Evolutionary conservation across 108 stramenopile species (phyloP).

Genomic region (Epithemia pelagica): DNA sequence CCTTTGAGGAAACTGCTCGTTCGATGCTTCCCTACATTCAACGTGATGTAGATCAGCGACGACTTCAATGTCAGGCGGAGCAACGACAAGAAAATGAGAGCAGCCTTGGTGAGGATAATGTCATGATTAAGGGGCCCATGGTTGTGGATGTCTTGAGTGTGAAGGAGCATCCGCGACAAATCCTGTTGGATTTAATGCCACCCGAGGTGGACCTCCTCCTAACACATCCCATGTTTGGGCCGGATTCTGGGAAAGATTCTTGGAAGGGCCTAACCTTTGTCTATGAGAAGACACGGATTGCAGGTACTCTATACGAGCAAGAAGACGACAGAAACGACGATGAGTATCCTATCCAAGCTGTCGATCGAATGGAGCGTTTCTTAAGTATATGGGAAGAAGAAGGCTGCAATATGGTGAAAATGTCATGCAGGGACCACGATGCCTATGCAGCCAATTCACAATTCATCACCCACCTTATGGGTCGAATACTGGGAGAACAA

Average conservation of each 20-base stretch:
- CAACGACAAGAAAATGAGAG: slow-evolving; percentile 7
- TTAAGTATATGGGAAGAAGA: slow-evolving; percentile 96
- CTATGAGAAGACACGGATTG: slow-evolving; percentile 88
- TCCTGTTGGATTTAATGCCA: slow-evolving; percentile 80
- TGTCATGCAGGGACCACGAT: slow-evolving; percentile 94
- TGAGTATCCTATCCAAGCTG: slow-evolving; percentile 55
- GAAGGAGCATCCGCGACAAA: slow-evolving; percentile 89
- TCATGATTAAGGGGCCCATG: slow-evolving; percentile 57
- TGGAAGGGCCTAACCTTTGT: slow-evolving; percentile 96
- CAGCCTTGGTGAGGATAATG: not conserved
- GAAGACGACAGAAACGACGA: slow-evolving; percentile 23
- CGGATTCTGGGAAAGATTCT: slow-evolving; percentile 80
- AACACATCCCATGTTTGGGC: slow-evolving; percentile 99
- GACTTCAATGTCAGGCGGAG: no score
- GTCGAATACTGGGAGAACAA: slow-evolving; percentile 91
- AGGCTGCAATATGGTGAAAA: slow-evolving; percentile 96
- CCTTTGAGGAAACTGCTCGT: slow-evolving; percentile 79
- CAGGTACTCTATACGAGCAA: not conserved
- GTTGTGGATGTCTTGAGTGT: slow-evolving; percentile 96
- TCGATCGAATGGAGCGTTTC: slow-evolving; percentile 89
- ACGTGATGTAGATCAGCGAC: slow-evolving; percentile 7
- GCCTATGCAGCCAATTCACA: slow-evolving; percentile 95
- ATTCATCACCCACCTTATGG: slow-evolving; percentile 98
- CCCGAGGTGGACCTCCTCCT: slow-evolving; percentile 87
- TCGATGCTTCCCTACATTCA: slow-evolving; percentile 31